Evolutionary conservation across 2,329 filamentous ascomycete species (phyloP).

Genomic region (Lasiodiplodia sp.): DNA sequence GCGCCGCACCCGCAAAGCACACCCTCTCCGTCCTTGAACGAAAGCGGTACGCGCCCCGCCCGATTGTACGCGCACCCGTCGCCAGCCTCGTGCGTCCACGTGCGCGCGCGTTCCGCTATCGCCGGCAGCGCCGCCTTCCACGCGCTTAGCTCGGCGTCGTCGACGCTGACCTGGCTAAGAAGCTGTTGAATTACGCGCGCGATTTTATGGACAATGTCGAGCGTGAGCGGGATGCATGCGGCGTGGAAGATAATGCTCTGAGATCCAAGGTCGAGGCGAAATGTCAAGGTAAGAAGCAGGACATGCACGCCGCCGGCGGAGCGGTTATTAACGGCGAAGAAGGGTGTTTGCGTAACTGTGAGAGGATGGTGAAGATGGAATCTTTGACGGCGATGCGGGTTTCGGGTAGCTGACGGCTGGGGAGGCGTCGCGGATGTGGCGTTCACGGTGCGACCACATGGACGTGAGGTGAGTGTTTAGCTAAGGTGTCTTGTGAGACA

Average conservation of each 20-base stretch:
- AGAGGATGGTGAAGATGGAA: conserved; percentile 38
- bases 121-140: conserved; percentile 35
- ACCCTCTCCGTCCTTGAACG: conserved; percentile 34
- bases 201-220: neutral
- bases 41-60: conserved; percentile 36
- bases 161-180: conserved; percentile 33
- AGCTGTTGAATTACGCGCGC: neutral
- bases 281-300: conserved; percentile 37
- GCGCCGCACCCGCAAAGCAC: conserved; percentile 45
- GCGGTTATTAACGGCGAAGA: conserved; percentile 35
- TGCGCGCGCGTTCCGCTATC: conserved; percentile 45
- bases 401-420: conserved; percentile 24
- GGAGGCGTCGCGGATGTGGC: conserved; percentile 30
- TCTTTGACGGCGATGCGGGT: conserved; percentile 39
- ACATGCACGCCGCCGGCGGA: conserved; percentile 32
- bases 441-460: conserved; percentile 36
- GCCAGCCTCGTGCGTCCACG: conserved; percentile 44
- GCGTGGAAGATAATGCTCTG: conserved; percentile 44
- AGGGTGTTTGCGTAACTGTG: conserved; percentile 30
- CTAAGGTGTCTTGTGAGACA: conserved; percentile 31
- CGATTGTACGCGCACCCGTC: conserved; percentile 42
- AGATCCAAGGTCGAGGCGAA: conserved; percentile 45
- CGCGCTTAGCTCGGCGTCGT: conserved; percentile 31
- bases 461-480: conserved; percentile 32
- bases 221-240: conserved; percentile 42